A percentile compares a stretch with the other conserved stretches of the same genome.
phyloP scores from a whole-genome alignment of 257 asterid genomes.

The Solanum chiquidenum region DNA sequence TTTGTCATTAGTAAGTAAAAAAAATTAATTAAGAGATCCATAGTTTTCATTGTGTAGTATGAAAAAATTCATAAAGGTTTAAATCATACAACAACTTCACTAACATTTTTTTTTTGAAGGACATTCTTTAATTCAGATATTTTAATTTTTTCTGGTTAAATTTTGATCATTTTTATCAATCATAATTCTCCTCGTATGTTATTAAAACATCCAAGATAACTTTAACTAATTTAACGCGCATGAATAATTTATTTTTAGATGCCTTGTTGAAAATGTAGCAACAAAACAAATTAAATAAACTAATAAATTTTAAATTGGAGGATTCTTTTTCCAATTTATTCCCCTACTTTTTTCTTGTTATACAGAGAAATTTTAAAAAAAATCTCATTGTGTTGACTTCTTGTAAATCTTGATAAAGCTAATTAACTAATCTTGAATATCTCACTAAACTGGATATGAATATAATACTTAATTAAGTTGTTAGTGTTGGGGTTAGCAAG shows the following conservation, averaged over 20 bases:
- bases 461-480: not conserved
- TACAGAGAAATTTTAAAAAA: not conserved
- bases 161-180: not conserved
- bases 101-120: no score
- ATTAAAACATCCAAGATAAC: not conserved
- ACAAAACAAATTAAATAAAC: not conserved
- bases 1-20: not conserved
- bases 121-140: no score
- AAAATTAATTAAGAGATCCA: not conserved
- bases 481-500: not conserved
- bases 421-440: not conserved
- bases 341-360: not conserved
- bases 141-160: not conserved
- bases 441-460: not conserved
- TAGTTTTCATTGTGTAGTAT: not conserved
- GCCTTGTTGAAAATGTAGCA: not conserved
- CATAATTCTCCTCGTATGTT: not conserved
- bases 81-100: no score
- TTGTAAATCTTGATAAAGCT: not conserved
- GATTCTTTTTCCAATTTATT: not conserved
- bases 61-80: not conserved
- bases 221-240: not conserved
- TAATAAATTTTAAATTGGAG: not conserved
- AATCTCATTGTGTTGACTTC: not conserved
- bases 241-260: not conserved